Conservation (phyloP, 2,329 filamentous ascomycete genomes). For the Aspergillus neoniger region DNA sequence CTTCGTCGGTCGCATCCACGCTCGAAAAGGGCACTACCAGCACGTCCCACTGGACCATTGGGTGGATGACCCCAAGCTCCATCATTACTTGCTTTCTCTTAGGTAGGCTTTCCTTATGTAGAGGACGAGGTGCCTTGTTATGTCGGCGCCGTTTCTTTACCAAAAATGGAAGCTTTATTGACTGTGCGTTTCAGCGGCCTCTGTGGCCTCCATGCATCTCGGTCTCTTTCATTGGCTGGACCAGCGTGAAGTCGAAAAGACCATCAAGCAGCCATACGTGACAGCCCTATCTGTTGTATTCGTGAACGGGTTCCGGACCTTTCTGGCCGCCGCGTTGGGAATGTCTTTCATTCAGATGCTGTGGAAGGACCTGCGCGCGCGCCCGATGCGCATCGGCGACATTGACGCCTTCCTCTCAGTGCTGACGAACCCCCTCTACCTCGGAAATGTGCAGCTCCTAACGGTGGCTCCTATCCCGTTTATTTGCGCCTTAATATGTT, state of each 20-base stretch:
- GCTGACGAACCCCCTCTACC: constrained; percentile 1
- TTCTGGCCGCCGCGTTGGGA: neutral
- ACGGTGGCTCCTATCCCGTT: neutral
- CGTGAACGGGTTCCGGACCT: neutral
- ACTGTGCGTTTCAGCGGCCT: neutral
- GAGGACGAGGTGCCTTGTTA: too few relatives aligned
- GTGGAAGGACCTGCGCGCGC: neutral
- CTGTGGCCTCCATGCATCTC: neutral
- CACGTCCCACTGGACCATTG: constrained; percentile 5
- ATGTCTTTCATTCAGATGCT: constrained; percentile 7
- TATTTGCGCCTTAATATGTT: neutral
- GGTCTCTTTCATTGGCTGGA: constrained; percentile 2
- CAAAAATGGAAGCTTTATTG: neutral
- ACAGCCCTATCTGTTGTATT: constrained; percentile 1
- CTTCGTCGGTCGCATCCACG: neutral
- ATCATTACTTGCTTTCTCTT: constrained; percentile 1
- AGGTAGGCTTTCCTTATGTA: neutral
- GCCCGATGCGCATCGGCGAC: constrained; percentile 3
- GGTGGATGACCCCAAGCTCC: neutral
- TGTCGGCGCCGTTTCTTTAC: neutral
- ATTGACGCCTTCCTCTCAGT: constrained; percentile 1
- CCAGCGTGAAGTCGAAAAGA: constrained; percentile 1
- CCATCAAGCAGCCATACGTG: constrained; percentile 3
- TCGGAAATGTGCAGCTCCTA: neutral
- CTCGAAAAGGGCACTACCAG: neutral